phyloP scores from a whole-genome alignment of 768 basidiomycete species.

The Xerocomus spinulosus region DNA sequence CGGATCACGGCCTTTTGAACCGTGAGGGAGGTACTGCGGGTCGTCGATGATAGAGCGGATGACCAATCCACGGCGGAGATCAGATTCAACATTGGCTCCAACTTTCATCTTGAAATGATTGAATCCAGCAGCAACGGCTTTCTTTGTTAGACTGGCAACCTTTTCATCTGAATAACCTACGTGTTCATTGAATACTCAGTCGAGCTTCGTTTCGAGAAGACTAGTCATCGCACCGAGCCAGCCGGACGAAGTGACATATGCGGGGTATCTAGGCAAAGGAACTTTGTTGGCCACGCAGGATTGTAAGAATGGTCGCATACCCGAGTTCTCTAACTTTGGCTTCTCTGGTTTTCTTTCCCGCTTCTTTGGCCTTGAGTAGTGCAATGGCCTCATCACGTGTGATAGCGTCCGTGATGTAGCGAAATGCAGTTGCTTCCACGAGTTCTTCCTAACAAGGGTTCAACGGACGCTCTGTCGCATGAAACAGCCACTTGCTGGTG shows the following conservation, averaged over 20 bases:
- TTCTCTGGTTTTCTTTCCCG: conserved; percentile 76
- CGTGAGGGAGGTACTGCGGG: conserved; percentile 71
- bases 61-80: conserved; percentile 80
- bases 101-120: conserved; percentile 99
- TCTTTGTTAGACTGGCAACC: conserved; percentile 77
- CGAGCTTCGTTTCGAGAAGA: not conserved
- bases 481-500: conserved; percentile 44
- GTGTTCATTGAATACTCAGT: conserved; percentile 6
- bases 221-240: conserved; percentile 61
- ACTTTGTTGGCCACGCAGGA: not conserved
- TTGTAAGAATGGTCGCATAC: conserved; percentile 29
- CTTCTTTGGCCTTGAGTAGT: conserved; percentile 73
- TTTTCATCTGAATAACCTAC: conserved; percentile 90
- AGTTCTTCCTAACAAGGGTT: conserved; percentile 57
- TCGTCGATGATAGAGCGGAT: conserved; percentile 96
- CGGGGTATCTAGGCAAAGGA: conserved; percentile 72
- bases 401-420: conserved; percentile 92
- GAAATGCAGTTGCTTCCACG: conserved; percentile 70
- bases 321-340: conserved; percentile 66
- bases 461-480: not conserved
- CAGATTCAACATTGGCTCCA: conserved; percentile 75
- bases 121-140: conserved; percentile 83
- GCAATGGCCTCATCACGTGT: conserved; percentile 85
- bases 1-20: conserved; percentile 53
- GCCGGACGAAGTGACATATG: conserved; percentile 90